Evolutionary conservation across 2,329 filamentous ascomycete genomes (phyloP), one percentile per base, ranked within the genome.

Genomic region (Colletotrichum costaricense): DNA sequence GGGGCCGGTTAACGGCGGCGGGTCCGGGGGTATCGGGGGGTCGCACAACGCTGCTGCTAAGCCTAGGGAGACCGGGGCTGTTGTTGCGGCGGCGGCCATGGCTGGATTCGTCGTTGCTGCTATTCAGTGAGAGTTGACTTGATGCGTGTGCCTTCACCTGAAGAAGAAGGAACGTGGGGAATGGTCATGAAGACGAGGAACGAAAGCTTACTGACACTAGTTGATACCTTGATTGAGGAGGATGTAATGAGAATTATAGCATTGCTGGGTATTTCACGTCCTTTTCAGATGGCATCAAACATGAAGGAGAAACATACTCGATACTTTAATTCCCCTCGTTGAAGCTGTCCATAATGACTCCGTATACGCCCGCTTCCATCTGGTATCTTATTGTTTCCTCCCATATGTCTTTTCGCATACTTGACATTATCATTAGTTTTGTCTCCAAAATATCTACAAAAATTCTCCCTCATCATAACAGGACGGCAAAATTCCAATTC

Each of bases 401-500:
- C 22, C 2, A 38, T 24, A 33, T 56, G 63, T 30, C 63, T 30
- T 16, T 19, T 63, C 8, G 1, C 55, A 42, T 52, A 56, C 14
- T 35, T 26, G 60, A 22, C 33, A 65, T 65, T 65, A 65, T 65
- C 63, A 56, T 65, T 65, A 65, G 11, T 1, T 42, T 22, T 26
- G 3, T 11, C 7, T 38, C 22, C 30, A 35, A 28, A 55, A 26
- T 46, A 42, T 33, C 33, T 16, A 28, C 63, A 56, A 22, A 16
- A n/a, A 49, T 4, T 28, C n/a, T 22, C 28, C 38, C 30, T 22
- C 55, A 59, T 63, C 70, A 72, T 65, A 70, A 63, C 59, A 86
- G 76, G 22, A 85, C 76, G 4, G 84, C 84, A 80, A 87, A 87
- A 6, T 83, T 81, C 86, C 86, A 87, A 2, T 81, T 81, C 4